phyloP scores from a whole-genome alignment of 2,329 filamentous ascomycete genomes.

The Talaromyces rugulosus region DNA sequence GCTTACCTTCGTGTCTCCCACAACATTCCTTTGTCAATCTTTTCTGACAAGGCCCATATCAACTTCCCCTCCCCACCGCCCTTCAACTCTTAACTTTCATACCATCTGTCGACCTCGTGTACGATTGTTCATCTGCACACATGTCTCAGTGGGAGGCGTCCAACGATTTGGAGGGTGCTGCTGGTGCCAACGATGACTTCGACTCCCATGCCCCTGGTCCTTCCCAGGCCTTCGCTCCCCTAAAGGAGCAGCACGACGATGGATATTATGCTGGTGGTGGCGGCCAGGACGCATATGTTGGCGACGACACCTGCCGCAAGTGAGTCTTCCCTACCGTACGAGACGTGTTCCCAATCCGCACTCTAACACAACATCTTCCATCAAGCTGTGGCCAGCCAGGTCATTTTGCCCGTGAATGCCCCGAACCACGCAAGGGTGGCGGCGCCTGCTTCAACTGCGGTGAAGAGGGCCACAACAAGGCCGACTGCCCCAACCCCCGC shows the following conservation, averaged over 20 bases:
- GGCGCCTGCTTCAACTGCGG: conserved; percentile 45
- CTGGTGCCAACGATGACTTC: background rate
- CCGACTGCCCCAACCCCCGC: conserved; percentile 43
- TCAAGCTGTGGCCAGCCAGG: conserved; percentile 31
- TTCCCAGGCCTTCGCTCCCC: conserved; percentile 4
- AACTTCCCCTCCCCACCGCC: background rate
- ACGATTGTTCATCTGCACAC: background rate
- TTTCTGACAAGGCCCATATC: background rate
- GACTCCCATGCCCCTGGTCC: conserved; percentile 5
- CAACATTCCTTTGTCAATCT: background rate
- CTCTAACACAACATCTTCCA: conserved; percentile 1
- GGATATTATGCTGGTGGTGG: conserved; percentile 1
- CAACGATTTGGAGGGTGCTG: background rate
- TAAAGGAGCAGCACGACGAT: conserved; percentile 7
- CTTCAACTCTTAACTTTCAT: background rate
- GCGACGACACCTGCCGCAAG: conserved; percentile 32
- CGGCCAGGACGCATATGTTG: background rate
- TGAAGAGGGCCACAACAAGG: conserved; percentile 41
- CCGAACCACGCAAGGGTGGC: conserved; percentile 33
- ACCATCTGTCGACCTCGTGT: background rate
- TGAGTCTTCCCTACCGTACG: conserved; percentile 18
- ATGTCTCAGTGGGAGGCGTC: conserved; percentile 7
- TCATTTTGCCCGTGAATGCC: conserved; percentile 41
- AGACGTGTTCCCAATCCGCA: background rate
- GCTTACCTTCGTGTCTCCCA: background rate